Conservation (phyloP, 225 moss, liverwort and hornwort species). For the Marchantia polymorpha region DNA sequence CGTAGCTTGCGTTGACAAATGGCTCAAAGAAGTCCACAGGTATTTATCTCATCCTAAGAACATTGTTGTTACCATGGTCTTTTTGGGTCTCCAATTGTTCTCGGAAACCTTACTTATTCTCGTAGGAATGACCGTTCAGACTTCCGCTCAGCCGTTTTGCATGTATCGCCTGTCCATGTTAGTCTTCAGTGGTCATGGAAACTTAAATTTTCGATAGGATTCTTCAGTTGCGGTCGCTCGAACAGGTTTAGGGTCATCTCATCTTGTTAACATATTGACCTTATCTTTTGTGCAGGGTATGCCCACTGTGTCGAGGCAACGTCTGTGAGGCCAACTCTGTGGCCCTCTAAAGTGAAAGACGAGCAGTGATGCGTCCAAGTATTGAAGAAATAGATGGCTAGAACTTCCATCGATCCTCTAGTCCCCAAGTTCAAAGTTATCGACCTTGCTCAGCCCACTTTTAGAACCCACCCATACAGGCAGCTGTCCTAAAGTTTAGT, state of each 20-base stretch:
- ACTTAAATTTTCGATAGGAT: too few species aligned
- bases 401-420: neutral
- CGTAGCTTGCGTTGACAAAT: slow-evolving; percentile 79
- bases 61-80: too few species aligned
- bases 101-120: too few species aligned
- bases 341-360: slow-evolving; percentile 13
- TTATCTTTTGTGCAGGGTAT: slow-evolving; percentile 52
- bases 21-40: slow-evolving; percentile 90
- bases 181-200: too few species aligned
- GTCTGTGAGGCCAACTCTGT: slow-evolving; percentile 64
- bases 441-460: neutral
- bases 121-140: too few species aligned
- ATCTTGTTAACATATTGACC: neutral
- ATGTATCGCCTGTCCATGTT: too few species aligned
- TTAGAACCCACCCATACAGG: neutral
- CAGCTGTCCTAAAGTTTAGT: too few species aligned
- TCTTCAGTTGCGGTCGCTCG: too few species aligned
- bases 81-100: too few species aligned
- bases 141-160: too few species aligned
- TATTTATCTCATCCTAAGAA: neutral
- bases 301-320: slow-evolving; percentile 86
- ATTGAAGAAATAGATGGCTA: neutral
- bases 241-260: neutral
- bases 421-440: neutral
- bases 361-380: neutral